phyloP scores from a whole-genome alignment of 2,329 filamentous ascomycete species.

The Epichloe brachyelytri region DNA sequence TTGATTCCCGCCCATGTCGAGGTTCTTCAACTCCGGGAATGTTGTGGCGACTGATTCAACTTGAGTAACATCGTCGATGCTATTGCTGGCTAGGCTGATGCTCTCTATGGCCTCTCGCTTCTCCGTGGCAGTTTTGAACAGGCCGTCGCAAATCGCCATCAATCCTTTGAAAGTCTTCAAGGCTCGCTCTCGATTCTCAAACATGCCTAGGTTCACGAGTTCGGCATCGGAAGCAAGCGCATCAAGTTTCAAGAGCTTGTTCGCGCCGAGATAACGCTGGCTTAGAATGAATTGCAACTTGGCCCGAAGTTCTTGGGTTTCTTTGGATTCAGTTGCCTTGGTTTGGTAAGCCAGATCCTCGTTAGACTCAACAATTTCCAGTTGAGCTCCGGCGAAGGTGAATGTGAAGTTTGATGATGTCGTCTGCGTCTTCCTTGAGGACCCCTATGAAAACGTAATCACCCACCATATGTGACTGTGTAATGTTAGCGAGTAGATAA shows the following conservation, averaged over 20 bases:
- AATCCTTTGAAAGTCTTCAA: constrained; percentile 86
- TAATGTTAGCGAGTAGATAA: constrained; percentile 44
- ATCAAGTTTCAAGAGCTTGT: constrained; percentile 76
- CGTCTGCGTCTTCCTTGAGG: constrained; percentile 48
- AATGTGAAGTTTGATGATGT: constrained; percentile 57
- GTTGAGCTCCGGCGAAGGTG: constrained; percentile 49
- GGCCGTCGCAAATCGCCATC: constrained; percentile 71
- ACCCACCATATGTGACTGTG: constrained; percentile 56
- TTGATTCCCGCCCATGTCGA: constrained; percentile 78
- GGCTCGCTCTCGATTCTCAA: constrained; percentile 55
- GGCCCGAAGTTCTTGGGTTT: constrained; percentile 48
- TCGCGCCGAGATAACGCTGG: constrained; percentile 56
- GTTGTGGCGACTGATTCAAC: constrained; percentile 66
- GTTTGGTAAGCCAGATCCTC: constrained; percentile 23
- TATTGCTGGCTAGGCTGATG: constrained; percentile 71
- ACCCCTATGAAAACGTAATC: constrained; percentile 57
- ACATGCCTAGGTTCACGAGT: constrained; percentile 62
- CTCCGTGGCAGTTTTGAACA: constrained; percentile 58
- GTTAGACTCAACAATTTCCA: constrained; percentile 41
- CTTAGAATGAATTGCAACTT: constrained; percentile 60
- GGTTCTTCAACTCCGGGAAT: constrained; percentile 74
- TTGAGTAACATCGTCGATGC: constrained; percentile 55
- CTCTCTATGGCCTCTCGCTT: constrained; percentile 70
- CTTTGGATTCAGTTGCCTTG: constrained; percentile 34
- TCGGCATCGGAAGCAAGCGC: constrained; percentile 58